These are phyloP conservation scores for Pythium rishiriense DNA, from an alignment of 352 stramenopile species.

Conservation along the genomic window DNA sequence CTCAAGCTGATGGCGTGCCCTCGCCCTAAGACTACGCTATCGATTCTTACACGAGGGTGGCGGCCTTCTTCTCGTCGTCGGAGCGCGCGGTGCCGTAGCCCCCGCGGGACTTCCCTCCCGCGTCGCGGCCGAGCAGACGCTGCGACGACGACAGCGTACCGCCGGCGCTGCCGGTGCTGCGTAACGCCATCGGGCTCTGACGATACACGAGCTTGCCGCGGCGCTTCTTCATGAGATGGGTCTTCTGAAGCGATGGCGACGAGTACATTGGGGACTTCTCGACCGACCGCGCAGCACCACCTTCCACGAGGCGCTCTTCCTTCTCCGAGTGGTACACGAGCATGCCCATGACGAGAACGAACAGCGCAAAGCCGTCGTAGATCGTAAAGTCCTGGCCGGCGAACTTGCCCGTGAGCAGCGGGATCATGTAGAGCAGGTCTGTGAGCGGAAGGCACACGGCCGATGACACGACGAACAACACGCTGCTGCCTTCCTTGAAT, in stretches of 20 bases:
- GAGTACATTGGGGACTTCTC: slow-evolving; percentile 88
- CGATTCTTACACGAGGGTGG: slow-evolving; percentile 19
- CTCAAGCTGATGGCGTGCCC: slow-evolving; percentile 7
- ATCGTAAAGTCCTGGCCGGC: slow-evolving; percentile 80
- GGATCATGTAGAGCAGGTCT: slow-evolving; percentile 85
- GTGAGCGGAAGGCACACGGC: slow-evolving; percentile 79
- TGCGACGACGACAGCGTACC: slow-evolving; percentile 47
- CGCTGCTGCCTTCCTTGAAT: slow-evolving; percentile 88
- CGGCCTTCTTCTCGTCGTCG: slow-evolving; percentile 22
- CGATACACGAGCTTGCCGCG: slow-evolving; percentile 80
- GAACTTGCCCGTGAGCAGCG: slow-evolving; percentile 64
- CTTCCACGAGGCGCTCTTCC: slow-evolving; percentile 62
- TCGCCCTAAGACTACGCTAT: not conserved
- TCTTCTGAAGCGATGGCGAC: slow-evolving; percentile 83
- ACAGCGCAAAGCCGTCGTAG: slow-evolving; percentile 88
- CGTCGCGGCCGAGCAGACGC: slow-evolving; percentile 53
- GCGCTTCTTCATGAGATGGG: slow-evolving; percentile 79
- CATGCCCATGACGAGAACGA: slow-evolving; percentile 83
- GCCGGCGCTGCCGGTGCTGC: slow-evolving; percentile 40
- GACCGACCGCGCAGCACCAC: slow-evolving; percentile 41
- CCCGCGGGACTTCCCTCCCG: slow-evolving; percentile 38
- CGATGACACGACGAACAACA: slow-evolving; percentile 87
- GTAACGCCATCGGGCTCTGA: slow-evolving; percentile 73
- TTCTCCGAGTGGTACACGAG: slow-evolving; percentile 90
- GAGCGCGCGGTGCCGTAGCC: slow-evolving; percentile 52